Percentiles rank a stretch among this genome's conserved stretches.
Evolutionary conservation across 2,329 filamentous ascomycete species (phyloP).

Genomic region (Venturiaceae sp.): DNA sequence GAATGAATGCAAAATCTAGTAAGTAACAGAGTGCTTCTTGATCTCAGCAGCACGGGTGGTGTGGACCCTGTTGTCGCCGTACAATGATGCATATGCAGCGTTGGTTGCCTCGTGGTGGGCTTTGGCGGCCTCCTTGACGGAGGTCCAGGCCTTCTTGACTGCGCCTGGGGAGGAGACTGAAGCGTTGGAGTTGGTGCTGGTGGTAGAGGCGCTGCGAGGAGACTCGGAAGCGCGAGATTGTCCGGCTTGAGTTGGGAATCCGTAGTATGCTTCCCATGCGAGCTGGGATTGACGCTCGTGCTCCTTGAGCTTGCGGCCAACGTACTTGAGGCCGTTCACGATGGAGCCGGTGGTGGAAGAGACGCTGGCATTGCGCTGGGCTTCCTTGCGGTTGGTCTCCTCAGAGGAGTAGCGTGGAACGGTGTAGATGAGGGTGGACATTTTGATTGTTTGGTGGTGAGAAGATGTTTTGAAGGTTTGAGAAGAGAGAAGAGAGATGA

Average conservation of each 20-base stretch:
- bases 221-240: not conserved
- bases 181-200: not conserved
- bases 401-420: not conserved
- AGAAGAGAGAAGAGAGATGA: not conserved
- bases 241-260: not conserved
- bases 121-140: slow-evolving; percentile 15
- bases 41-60: not conserved
- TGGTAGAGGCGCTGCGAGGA: not conserved
- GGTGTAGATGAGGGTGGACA: not conserved
- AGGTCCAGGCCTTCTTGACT: slow-evolving; percentile 13
- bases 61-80: slow-evolving; percentile 11
- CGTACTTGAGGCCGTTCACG: not conserved
- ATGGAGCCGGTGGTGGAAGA: not conserved
- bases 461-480: not conserved
- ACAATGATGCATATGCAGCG: slow-evolving; percentile 15
- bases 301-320: not conserved
- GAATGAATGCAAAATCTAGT: not conserved
- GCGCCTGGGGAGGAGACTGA: not conserved
- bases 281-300: slow-evolving; percentile 1
- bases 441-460: not conserved
- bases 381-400: not conserved
- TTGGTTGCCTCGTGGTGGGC: slow-evolving; percentile 18
- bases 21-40: not conserved
- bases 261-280: slow-evolving; percentile 4
- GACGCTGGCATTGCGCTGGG: not conserved